phyloP scores from a whole-genome alignment of 2,329 filamentous ascomycete species.

The Neonectria faginata region DNA sequence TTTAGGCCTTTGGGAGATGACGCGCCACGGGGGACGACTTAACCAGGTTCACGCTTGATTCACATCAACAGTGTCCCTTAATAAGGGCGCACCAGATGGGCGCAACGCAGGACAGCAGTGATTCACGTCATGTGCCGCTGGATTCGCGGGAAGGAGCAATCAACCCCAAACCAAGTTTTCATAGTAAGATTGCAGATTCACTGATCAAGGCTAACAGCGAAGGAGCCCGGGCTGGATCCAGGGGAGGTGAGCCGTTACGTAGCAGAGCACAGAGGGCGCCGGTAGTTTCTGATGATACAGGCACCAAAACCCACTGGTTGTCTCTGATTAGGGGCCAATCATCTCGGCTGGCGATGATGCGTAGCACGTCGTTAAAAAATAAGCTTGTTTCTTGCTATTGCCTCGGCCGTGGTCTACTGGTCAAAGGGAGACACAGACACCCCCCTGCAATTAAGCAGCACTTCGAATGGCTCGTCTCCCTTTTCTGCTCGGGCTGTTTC shows the following conservation, averaged over 20 bases:
- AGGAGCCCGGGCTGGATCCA: slow-evolving; percentile 4
- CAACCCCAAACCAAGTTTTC: slow-evolving; percentile 14
- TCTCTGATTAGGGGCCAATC: slow-evolving; percentile 8
- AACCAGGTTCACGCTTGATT: not conserved
- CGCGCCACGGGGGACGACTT: not conserved
- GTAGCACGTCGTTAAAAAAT: slow-evolving; percentile 15
- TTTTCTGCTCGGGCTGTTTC: not conserved
- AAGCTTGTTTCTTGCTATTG: slow-evolving; percentile 25
- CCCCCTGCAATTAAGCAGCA: not conserved
- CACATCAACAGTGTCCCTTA: not conserved
- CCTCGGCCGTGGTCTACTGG: not conserved
- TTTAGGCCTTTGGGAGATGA: slow-evolving; percentile 10
- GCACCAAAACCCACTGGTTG: not conserved
- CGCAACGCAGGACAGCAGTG: slow-evolving; percentile 1
- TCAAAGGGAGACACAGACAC: not conserved
- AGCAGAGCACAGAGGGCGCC: not conserved
- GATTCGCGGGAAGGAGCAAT: not conserved
- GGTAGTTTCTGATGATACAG: not conserved
- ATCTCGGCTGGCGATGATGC: slow-evolving; percentile 1
- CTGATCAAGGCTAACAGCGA: not conserved
- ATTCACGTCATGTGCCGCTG: slow-evolving; percentile 5
- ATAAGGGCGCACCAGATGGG: not conserved
- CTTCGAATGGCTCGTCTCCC: not conserved
- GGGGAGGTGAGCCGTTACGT: slow-evolving; percentile 18
- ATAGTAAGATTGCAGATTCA: not conserved